Base-by-base conservation (phyloP, 1,284 basidiomycete species). In the Meira nashicola region DNA sequence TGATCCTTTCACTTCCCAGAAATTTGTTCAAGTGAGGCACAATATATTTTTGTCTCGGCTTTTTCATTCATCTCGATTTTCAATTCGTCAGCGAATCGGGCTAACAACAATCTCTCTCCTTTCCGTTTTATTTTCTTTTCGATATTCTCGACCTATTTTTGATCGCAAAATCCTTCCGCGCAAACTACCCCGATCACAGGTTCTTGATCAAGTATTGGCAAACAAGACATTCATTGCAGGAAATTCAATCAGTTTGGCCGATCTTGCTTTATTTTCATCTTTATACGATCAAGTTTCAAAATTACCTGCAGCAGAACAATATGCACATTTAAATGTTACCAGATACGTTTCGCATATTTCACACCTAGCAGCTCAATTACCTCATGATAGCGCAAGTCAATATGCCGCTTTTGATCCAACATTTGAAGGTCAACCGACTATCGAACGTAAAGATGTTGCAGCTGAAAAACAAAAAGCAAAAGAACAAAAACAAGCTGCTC, bases 271-370 rank as follows among this genome's bases (percentile, higher is more conserved):
- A 33, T 74, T 77, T 39, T 71, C 73, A 4, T 66, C 67, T 46
- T 65, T 76, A 37, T 71, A 76, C 58, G 66, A 71, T n/a, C 41
- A 65, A 17, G 64, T 76, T 2, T 68, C 73, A 19, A 68, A 70
- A 53, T 62, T 71, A n/a, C 58, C 68, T 11, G 60, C 72, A 10
- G 50, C 66, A 21, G 64, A 67, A 19, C 76, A 78, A 63, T 71
- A 78, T 51, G 65, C 70, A 39, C 63, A 63, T 39, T 74, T 75
- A 1, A 74, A 73, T 39, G 64, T 78, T 15, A 66, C 67, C 54
- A 73, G 76, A 57, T 78, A 74, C 59, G 64, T 75, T 54, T 73
- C 74, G 9, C 76, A 78, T 55, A 64, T 78, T 56, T 74, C 73
- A 44, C 67, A 74, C 48, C 56, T 73, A 23, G 40, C 57, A 4